Evolutionary conservation across 257 asterid species (phyloP), one percentile per base, ranked within the genome.

Genomic region (Parsonsia alboflavescens): DNA sequence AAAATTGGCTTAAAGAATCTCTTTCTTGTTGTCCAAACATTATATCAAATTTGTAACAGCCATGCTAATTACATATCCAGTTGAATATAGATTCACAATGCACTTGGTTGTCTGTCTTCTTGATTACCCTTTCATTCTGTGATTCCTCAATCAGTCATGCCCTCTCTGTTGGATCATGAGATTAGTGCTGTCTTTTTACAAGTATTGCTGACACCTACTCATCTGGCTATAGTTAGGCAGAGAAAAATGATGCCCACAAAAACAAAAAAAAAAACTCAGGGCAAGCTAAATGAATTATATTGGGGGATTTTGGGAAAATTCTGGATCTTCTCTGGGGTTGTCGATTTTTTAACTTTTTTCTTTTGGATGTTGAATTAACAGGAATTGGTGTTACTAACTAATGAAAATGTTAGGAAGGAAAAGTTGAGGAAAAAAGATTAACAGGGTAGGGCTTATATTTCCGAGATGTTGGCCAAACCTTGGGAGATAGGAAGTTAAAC

Each of bases 161-260:
- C 68, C 52, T 33, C 44, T 54, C 22, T 21, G 10, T 26, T 58
- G 62, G 46, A n/a, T 42, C 9, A 22, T 50, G 65, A 68, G 64
- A 76, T 56, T 57, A 45, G 21, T 39, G 30, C 6, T 21, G 62
- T 33, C 21, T 3, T 24, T 62, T 28, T 68, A 24, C 72, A 84
- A 85, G 85, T 84, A 42, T 73, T 84, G 87, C 68, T 84, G 67
- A 84, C 85, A 45, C 80, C 87, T 17, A 81, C 87, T 53, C 87
- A 84, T 76, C 75, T 84, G 53, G 85, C 85, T 50, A 81, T 84
- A 56, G 87, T 84, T 36, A 84, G 81, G 87, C 85, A 84, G 82
- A n/a, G n/a, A n/a, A n/a, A 65, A 54, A 6, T 59, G 11, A 59
- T 26, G 65, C 19, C 41, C n/a, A 15, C 10, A 21, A 11, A 54